Conservation (phyloP, 2,329 filamentous ascomycete genomes). For the Pseudocercospora fijiensis region DNA sequence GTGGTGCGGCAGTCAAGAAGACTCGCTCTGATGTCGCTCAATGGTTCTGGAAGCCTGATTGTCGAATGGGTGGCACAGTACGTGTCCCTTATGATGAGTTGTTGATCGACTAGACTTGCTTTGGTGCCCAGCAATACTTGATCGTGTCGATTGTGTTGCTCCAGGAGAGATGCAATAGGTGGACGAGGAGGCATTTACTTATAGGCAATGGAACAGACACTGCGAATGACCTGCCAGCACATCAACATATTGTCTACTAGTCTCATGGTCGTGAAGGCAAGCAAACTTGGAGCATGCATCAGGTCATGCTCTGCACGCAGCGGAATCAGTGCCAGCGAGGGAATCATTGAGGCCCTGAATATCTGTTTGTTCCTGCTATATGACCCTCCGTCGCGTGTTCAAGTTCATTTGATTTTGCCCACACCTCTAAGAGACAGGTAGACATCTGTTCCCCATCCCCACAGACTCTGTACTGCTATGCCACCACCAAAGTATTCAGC, state of each 20-base stretch:
- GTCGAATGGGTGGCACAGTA: not conserved
- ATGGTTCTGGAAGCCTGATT: not conserved
- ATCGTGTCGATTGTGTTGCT: not conserved
- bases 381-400: not conserved
- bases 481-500: constrained; percentile 98
- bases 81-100: not conserved
- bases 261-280: not conserved
- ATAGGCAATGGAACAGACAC: not conserved
- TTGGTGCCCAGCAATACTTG: not conserved
- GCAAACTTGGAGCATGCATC: not conserved
- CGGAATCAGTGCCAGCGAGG: not conserved
- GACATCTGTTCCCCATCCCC: constrained; percentile 81
- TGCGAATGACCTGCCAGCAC: not conserved
- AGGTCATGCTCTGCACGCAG: not conserved
- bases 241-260: not conserved
- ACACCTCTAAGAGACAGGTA: constrained; percentile 63
- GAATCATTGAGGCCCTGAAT: not conserved
- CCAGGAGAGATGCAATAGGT: not conserved
- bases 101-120: not conserved
- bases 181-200: not conserved
- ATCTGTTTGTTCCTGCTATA: not conserved
- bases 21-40: not conserved
- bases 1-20: not conserved
- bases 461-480: constrained; percentile 90
- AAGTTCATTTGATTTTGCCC: constrained; percentile 44